Evolutionary conservation across 768 basidiomycete genomes (phyloP).

Genomic region (Termitomyces heimii): DNA sequence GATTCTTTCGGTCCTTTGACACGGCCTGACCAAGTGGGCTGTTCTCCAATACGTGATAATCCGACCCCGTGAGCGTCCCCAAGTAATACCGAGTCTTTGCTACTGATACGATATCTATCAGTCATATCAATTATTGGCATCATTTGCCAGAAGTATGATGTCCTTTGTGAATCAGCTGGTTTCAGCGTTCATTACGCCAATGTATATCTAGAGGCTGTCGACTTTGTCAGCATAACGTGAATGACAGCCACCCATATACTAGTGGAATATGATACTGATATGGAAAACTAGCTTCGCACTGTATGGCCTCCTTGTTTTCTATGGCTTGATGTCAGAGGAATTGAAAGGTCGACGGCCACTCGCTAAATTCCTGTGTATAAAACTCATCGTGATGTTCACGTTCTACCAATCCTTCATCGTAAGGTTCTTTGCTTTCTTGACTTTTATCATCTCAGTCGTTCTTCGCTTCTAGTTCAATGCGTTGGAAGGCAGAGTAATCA

Average conservation of each 20-base stretch:
- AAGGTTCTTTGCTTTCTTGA: conserved; percentile 17
- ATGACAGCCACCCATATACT: conserved; percentile 7
- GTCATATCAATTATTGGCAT: conserved; percentile 72
- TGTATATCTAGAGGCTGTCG: conserved; percentile 66
- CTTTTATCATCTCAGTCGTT: neutral
- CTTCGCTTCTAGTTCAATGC: conserved; percentile 46
- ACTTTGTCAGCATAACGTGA: conserved; percentile 80
- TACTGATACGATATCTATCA: conserved; percentile 10
- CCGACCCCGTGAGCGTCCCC: conserved; percentile 33
- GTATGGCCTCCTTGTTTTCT: conserved; percentile 82
- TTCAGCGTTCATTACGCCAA: conserved; percentile 58
- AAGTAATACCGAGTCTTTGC: neutral
- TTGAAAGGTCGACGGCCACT: conserved; percentile 71
- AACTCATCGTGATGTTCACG: conserved; percentile 82
- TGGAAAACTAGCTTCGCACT: conserved; percentile 56
- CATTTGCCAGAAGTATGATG: conserved; percentile 60
- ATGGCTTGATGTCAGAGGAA: conserved; percentile 75
- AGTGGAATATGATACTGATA: neutral
- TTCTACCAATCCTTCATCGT: conserved; percentile 83
- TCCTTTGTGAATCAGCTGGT: conserved; percentile 63
- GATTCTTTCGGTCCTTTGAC: conserved; percentile 1
- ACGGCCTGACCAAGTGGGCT: conserved; percentile 49
- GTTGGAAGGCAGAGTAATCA: conserved; percentile 64
- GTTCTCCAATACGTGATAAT: conserved; percentile 88
- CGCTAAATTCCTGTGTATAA: conserved; percentile 84